These are phyloP conservation scores for Eucalyptus regnans DNA, from an alignment of 345 rosid genomes.

Conservation along the genomic window DNA sequence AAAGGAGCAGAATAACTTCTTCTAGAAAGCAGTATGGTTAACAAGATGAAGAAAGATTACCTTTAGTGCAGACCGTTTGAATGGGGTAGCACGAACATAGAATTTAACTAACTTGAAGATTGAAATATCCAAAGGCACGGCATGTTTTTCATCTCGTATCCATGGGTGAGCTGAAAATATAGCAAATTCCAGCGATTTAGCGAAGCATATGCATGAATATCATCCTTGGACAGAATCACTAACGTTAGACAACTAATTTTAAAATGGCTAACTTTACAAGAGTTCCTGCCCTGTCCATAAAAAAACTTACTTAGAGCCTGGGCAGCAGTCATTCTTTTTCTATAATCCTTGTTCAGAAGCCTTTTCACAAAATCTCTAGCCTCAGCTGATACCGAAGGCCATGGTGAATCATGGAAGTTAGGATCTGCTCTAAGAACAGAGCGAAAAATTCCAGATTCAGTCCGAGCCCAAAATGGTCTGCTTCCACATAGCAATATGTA, in stretches of 20 bases:
- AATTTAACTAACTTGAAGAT: conserved; percentile 71
- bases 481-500: conserved; percentile 95
- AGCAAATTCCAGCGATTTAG: not conserved
- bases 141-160: conserved; percentile 47
- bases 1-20: not conserved
- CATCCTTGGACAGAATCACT: not conserved
- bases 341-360: conserved; percentile 86
- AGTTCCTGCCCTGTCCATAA: not conserved
- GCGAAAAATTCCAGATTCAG: conserved; percentile 95
- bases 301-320: conserved; percentile 75
- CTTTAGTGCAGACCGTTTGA: conserved; percentile 78
- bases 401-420: conserved; percentile 79
- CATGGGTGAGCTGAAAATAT: conserved; percentile 78
- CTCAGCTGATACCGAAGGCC: conserved; percentile 79
- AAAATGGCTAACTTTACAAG: not conserved
- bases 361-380: conserved; percentile 90
- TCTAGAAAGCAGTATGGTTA: not conserved
- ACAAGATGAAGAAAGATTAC: conserved; percentile 16
- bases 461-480: conserved; percentile 91
- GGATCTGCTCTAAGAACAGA: conserved; percentile 92
- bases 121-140: conserved; percentile 65
- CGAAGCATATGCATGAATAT: not conserved
- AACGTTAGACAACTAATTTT: not conserved
- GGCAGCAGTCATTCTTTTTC: conserved; percentile 97
- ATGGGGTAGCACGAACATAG: conserved; percentile 65